A percentile compares a stretch with the other conserved stretches of the same genome.
These are phyloP conservation scores for Grosmannia huntii DNA, from an alignment of 2,329 filamentous ascomycete species.

Conservation along the genomic window DNA sequence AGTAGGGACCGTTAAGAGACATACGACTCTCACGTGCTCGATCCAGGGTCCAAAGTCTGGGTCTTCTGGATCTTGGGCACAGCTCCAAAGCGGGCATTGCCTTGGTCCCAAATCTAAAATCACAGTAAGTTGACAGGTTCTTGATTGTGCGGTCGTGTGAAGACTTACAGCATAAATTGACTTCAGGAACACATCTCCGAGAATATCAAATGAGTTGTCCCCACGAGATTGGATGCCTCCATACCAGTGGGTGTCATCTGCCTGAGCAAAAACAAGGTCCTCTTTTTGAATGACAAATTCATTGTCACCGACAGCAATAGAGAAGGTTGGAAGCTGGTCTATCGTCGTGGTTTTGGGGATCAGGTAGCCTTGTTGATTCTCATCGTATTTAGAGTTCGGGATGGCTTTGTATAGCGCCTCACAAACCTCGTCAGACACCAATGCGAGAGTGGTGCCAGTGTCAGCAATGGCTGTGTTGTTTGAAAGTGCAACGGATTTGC, in stretches of 20 bases:
- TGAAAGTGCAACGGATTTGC: constrained; percentile 32
- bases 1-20: no score
- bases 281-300: constrained; percentile 50
- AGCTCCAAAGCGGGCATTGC: constrained; percentile 44
- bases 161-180: constrained; percentile 46
- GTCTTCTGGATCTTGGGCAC: constrained; percentile 38
- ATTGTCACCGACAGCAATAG: constrained; percentile 49
- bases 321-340: constrained; percentile 45
- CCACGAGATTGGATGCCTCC: constrained; percentile 55
- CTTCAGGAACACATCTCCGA: constrained; percentile 53
- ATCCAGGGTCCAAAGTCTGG: constrained; percentile 19
- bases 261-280: constrained; percentile 45
- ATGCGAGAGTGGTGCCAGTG: constrained; percentile 56
- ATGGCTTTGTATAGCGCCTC: constrained; percentile 52
- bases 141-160: background rate
- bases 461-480: constrained; percentile 58
- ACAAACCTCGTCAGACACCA: constrained; percentile 49
- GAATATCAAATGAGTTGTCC: constrained; percentile 44
- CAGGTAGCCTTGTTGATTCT: constrained; percentile 46
- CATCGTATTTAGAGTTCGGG: constrained; percentile 44
- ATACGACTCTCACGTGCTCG: background rate
- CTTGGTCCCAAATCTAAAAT: constrained; percentile 47
- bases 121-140: constrained; percentile 1
- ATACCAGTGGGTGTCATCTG: constrained; percentile 42
- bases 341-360: constrained; percentile 41